Conservation (phyloP, 306 rosid species). For the Delonix regia region DNA sequence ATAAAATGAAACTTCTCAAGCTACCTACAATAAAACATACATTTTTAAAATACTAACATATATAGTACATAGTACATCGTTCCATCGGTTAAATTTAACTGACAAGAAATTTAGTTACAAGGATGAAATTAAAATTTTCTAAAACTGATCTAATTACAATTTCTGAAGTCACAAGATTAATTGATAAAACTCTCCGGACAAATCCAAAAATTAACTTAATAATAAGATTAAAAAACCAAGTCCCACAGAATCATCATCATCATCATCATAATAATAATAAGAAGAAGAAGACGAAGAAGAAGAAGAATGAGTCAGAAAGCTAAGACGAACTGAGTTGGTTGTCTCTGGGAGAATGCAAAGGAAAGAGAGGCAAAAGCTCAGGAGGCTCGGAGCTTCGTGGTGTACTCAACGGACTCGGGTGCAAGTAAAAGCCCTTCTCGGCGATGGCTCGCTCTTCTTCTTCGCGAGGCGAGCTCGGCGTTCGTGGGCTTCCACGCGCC, state of each 20-base stretch:
- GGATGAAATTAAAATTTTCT: neutral
- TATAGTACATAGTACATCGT: too few species aligned
- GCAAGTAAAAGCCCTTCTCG: slow-evolving; percentile 77
- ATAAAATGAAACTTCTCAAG: too few species aligned
- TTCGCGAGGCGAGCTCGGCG: slow-evolving; percentile 50
- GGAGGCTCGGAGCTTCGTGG: slow-evolving; percentile 74
- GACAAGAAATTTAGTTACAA: too few species aligned
- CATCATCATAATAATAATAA: neutral
- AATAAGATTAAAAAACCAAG: neutral
- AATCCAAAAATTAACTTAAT: neutral
- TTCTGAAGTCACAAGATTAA: neutral
- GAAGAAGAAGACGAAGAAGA: neutral
- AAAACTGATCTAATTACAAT: neutral
- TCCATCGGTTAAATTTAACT: too few species aligned
- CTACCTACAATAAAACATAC: too few species aligned
- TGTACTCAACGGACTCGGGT: slow-evolving; percentile 60
- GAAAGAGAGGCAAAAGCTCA: slow-evolving; percentile 71
- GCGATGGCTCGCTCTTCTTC: slow-evolving; percentile 66
- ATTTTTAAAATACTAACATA: too few species aligned
- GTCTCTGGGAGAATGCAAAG: slow-evolving; percentile 69
- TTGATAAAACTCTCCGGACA: neutral
- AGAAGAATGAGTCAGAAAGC: neutral
- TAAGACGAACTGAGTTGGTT: neutral
- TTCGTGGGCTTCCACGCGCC: slow-evolving; percentile 66
- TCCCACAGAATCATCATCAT: too few species aligned